Evolutionary conservation across 1,284 basidiomycete genomes (phyloP), one percentile per base, ranked within the genome.

Genomic region (Boletellus dicymbophilus): DNA sequence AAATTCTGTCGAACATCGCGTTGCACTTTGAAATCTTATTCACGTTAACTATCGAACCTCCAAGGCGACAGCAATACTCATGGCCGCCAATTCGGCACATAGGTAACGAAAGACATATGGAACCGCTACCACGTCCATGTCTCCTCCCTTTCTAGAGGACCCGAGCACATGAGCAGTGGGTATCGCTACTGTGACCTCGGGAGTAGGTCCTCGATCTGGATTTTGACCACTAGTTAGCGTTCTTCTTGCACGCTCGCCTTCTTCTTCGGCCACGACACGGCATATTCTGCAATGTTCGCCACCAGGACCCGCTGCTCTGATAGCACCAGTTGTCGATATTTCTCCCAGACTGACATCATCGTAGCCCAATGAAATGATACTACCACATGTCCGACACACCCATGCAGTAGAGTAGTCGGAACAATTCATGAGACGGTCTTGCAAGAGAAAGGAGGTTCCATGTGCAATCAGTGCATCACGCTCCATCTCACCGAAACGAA

Each of bases 401-500:
- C 95, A 98, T 4, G 95, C 91, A 0, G 95, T 98, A 30, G 95
- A 97, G 72, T 99, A 99, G 73, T 99, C 97, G 36, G 96, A 99
- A 69, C 97, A 99, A 73, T 99, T 99, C 96, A 99, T 99, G 66
- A 99, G 75, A 48, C 97, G 82, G 71, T 99, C 97, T 77, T 99
- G 96, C 22, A 99, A 81, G 39, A 99, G 80, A 86, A 97, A 99
- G 7, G 93, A 94, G 6, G 97, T 98, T 37, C 97, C 97, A 73
- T 99, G 97, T 4, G 97, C 97, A 60, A 99, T 93, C 45, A 99
- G 80, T 15, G 97, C 96, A 67, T 99, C 97, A 51, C 97, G 91
- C 73, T 99, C 97, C 97, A 99, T 99, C 75, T 99, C 97, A 62
- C 97, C 97, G 71, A 99, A 99, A 56, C 97, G 95, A 63, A 99